These are phyloP conservation scores for Elasticomyces elasticus DNA, from an alignment of 495 filamentous ascomycete genomes.

Conservation along the genomic window DNA sequence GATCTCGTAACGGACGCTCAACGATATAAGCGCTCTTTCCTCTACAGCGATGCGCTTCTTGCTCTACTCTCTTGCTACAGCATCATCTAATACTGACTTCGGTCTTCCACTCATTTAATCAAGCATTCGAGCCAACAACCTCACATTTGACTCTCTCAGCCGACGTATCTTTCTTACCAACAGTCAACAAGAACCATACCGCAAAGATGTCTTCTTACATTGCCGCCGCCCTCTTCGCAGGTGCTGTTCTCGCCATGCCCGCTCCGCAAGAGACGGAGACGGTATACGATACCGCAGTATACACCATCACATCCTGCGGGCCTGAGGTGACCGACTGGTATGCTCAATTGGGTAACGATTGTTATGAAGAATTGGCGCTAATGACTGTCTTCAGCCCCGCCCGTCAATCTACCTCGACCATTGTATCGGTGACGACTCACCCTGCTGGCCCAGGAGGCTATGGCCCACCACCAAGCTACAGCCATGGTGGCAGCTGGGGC, in stretches of 20 bases:
- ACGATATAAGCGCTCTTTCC: background rate
- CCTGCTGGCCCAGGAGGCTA: background rate
- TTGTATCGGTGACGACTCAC: constrained; percentile 3
- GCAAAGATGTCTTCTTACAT: constrained; percentile 19
- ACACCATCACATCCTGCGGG: constrained; percentile 22
- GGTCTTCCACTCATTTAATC: constrained; percentile 23
- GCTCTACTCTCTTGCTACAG: background rate
- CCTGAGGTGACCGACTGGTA: constrained; percentile 18
- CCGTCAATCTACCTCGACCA: constrained; percentile 5
- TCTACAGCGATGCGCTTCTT: background rate
- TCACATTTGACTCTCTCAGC: background rate
- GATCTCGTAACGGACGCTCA: background rate
- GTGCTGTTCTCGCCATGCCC: constrained; percentile 10
- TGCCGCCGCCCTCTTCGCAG: constrained; percentile 14
- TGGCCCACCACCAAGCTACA: background rate
- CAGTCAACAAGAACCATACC: background rate
- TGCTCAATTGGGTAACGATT: background rate
- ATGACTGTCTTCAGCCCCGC: constrained; percentile 3
- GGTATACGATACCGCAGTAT: constrained; percentile 14
- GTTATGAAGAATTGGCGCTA: background rate
- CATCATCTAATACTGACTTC: constrained; percentile 14
- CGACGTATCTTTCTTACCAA: background rate
- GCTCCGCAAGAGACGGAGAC: constrained; percentile 10
- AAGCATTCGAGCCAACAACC: constrained; percentile 3
- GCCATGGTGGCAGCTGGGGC: background rate